These are phyloP conservation scores for Colletotrichum horii DNA, from an alignment of 2,329 filamentous ascomycete genomes.

Conservation along the genomic window DNA sequence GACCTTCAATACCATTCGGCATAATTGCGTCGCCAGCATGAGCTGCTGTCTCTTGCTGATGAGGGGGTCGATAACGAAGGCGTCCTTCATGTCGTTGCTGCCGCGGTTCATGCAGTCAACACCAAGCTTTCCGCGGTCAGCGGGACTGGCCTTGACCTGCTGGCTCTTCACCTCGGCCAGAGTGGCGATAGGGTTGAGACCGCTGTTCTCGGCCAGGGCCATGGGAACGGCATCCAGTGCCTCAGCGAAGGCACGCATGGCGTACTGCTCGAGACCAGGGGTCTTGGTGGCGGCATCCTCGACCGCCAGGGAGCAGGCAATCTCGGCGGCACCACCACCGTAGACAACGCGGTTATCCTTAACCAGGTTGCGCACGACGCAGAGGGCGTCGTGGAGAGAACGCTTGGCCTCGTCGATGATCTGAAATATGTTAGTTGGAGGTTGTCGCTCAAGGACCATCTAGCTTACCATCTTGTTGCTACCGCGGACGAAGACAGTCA, in stretches of 20 bases:
- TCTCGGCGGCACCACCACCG: constrained; percentile 94
- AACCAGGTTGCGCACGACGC: constrained; percentile 95
- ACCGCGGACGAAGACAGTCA: constrained; percentile 94
- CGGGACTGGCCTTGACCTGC: constrained; percentile 77
- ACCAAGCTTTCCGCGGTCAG: constrained; percentile 69
- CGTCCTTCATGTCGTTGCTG: constrained; percentile 95
- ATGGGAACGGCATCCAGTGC: constrained; percentile 93
- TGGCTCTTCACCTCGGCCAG: constrained; percentile 94
- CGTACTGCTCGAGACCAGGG: constrained; percentile 97
- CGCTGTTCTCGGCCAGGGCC: constrained; percentile 97
- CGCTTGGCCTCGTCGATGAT: constrained; percentile 99
- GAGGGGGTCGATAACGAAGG: constrained; percentile 97
- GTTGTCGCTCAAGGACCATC: neutral
- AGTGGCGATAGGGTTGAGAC: constrained; percentile 93
- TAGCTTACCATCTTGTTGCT: constrained; percentile 97
- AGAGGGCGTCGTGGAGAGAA: constrained; percentile 95
- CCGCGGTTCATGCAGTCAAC: constrained; percentile 98
- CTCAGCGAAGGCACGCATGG: constrained; percentile 97
- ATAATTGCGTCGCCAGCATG: constrained; percentile 93
- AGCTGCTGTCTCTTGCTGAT: constrained; percentile 99
- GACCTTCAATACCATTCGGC: constrained; percentile 96
- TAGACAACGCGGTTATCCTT: constrained; percentile 97
- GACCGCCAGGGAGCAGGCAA: constrained; percentile 94
- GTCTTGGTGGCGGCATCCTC: constrained; percentile 95
- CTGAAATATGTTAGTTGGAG: constrained; percentile 48